Conservation (phyloP, 2,329 filamentous ascomycete genomes). For the Monilinia polystroma region DNA sequence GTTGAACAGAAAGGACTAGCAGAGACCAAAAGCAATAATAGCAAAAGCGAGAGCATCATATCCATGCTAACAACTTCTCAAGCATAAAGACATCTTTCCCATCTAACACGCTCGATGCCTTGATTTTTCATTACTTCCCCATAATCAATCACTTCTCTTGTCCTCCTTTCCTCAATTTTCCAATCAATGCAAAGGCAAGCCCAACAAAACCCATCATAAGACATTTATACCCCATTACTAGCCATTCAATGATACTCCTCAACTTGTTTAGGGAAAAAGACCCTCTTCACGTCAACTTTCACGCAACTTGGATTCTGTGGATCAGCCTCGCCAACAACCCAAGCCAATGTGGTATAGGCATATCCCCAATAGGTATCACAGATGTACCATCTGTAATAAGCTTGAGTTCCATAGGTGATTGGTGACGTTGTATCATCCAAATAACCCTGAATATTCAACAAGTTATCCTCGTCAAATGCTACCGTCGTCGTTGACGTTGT, state of each 20-base stretch:
- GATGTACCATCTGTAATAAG: constrained; percentile 45
- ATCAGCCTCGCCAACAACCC: constrained; percentile 43
- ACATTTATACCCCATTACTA: background rate
- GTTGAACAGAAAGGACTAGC: background rate
- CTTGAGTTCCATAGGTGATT: constrained; percentile 29
- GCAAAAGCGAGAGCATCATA: background rate
- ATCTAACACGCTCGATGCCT: background rate
- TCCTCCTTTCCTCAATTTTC: background rate
- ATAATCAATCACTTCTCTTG: background rate
- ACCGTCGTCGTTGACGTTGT: constrained; percentile 35
- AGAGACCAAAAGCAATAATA: background rate
- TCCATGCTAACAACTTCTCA: background rate
- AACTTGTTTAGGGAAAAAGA: background rate
- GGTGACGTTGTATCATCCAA: constrained; percentile 44
- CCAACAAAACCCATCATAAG: background rate
- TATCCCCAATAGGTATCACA: constrained; percentile 46
- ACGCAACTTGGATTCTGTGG: constrained; percentile 49
- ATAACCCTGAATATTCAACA: constrained; percentile 44
- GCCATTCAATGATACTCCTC: background rate
- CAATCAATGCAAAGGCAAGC: background rate
- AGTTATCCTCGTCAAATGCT: constrained; percentile 44
- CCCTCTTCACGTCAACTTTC: constrained; percentile 45
- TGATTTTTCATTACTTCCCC: background rate
- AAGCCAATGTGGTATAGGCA: constrained; percentile 45
- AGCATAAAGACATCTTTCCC: background rate